Base-by-base conservation (phyloP, 768 basidiomycete species). In the Boletus fagicola region DNA sequence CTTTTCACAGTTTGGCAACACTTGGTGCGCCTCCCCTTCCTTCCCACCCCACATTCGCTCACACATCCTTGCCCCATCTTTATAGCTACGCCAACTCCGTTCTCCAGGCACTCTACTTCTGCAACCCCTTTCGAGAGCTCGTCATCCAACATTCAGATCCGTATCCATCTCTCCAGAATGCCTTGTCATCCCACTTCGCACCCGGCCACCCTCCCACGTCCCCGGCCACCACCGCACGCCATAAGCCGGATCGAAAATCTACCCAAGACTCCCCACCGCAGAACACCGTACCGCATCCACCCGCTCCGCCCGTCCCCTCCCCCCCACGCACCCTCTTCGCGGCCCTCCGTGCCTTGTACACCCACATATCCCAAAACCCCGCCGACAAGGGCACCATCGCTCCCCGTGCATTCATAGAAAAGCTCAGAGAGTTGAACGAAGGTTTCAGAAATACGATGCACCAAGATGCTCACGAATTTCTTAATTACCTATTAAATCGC, bases 401-500 rank as follows among this genome's bases (percentile, higher is more conserved):
- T 2, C 97, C 97, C 2, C 84, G 88, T 55, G 90, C 90, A 24
- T 92, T 99, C 73, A 88, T 99, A 69, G 87, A 93, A 68, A 96
- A 96, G 70, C 82, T 98, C 65, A 92, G 92, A 74, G 86, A 94
- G 67, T 80, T 92, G 65, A 98, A 98, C 72, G 92, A 94, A 65
- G 79, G 88, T 46, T 99, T 98, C 68, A 82, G 93, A 48, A 87
- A 87, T 38, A 88, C 90, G 16, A 89, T 90, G 83, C 97, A 99
- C 70, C 97, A 99, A 70, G 97, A 99, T 71, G 97, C 97, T 3
- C 97, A 98, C 74, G 97, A 99, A 74, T 98, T 99, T 72, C 78
- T 98, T 42, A 97, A 95, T 70, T 98, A 89, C 74, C 76, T 98
- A 28, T 76, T 99, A 53, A 99, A 99, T 73, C 86, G 81, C 70